Evolutionary conservation across 1,284 basidiomycete species (phyloP).

Genomic region (Marasmius oreades): DNA sequence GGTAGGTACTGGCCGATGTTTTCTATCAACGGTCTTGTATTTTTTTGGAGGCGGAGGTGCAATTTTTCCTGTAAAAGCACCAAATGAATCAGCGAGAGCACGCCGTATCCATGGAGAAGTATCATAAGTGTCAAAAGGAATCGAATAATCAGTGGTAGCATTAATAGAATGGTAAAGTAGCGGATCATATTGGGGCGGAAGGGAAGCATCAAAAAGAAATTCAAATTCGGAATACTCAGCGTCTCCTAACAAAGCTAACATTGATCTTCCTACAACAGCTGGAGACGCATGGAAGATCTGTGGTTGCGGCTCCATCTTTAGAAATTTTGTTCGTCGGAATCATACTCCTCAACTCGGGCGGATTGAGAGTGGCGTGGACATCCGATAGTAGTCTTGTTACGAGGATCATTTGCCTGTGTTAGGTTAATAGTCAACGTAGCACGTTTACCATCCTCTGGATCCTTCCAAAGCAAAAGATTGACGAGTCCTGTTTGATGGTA

Average conservation of each 20-base stretch:
- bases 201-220: constrained; percentile 13
- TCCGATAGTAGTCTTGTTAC: constrained; percentile 10
- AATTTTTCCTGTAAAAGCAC: neutral
- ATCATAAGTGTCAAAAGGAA: constrained; percentile 6
- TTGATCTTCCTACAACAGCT: constrained; percentile 16
- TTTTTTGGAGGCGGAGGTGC: constrained; percentile 11
- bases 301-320: constrained; percentile 8
- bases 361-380: neutral
- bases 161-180: constrained; percentile 6
- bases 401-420: constrained; percentile 12
- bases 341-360: too few species aligned
- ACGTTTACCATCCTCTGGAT: constrained; percentile 7
- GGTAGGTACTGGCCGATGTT: constrained; percentile 28
- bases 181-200: constrained; percentile 17
- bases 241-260: constrained; percentile 14
- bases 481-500: constrained; percentile 14
- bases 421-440: constrained; percentile 9
- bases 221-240: constrained; percentile 15
- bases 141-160: neutral
- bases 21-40: constrained; percentile 30
- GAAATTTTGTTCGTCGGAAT: constrained; percentile 6
- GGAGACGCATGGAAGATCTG: constrained; percentile 10
- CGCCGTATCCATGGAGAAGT: constrained; percentile 31
- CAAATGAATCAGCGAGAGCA: neutral
- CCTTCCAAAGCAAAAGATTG: constrained; percentile 20